Evolutionary conservation across 352 stramenopile species (phyloP), one percentile per base, ranked within the genome.

Genomic region (Discostella stelligera): DNA sequence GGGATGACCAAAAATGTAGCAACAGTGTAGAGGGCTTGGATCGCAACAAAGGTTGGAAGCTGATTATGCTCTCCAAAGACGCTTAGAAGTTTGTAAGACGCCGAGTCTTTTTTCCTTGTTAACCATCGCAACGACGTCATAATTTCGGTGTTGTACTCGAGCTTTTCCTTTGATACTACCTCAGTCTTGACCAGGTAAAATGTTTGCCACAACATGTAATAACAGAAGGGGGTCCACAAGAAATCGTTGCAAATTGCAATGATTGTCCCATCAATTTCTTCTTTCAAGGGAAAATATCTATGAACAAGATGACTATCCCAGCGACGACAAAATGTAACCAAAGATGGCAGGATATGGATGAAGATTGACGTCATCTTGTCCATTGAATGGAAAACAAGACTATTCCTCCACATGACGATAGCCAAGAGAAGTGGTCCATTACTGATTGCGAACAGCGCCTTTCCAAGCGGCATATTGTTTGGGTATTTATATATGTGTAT

Each of bases 331-430:
- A 88, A 89, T 27, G 69, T 84, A 8, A 88, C 71, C 18, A 85
- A 58, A 1, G 71, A 25, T n/a, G 83, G 83, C 0, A 89, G 61
- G 27, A 83, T 63, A 27, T 89, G 83, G 13, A 89, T 89, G 65
- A 84, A 89, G 59, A 87, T 84, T 3, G 64, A 78, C 5, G 80
- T 88, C 74, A 88, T 85, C 55, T 87, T 87, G 41, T 91, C 85
- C 60, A 91, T 64, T 2, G 68, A 83, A 58, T 91, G 85, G 65
- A 91, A 91, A 9, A 91, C 85, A 18, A 89, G 68, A 10, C 61
- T 79, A 75, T 91, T 91, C 55, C 83, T 74, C 72, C 80, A 90
- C 44, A 85, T 66, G 18, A 89, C 71, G n/a, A 91, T 76, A 2
- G 85, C 83, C n/a, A 77, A 59, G n/a, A 71, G 65, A 20, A 91